Percentiles rank a stretch among this genome's conserved stretches.
These are phyloP conservation scores for Penicillium sp. DNA, from an alignment of 2,329 filamentous ascomycete species.

Conservation along the genomic window DNA sequence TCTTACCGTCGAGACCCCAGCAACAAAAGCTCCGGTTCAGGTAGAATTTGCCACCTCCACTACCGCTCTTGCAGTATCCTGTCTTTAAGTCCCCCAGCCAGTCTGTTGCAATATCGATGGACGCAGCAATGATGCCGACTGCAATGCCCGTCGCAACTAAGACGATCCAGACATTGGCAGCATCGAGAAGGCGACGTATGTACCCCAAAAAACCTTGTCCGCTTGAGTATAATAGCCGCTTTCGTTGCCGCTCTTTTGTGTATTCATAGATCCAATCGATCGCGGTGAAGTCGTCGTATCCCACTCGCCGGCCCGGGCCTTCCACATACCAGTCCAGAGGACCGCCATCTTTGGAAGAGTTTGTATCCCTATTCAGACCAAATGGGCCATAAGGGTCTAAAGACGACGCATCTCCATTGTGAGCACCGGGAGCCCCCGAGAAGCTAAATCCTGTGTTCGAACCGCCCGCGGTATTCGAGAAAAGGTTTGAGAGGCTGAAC, in stretches of 20 bases:
- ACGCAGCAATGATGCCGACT: slow-evolving; percentile 79
- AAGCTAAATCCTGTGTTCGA: slow-evolving; percentile 26
- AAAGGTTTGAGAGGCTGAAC: slow-evolving; percentile 42
- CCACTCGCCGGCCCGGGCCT: slow-evolving; percentile 82
- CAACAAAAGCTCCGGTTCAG: slow-evolving; percentile 91
- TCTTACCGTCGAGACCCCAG: slow-evolving; percentile 73
- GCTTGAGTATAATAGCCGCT: slow-evolving; percentile 70
- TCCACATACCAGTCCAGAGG: slow-evolving; percentile 80
- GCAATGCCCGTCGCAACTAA: slow-evolving; percentile 80
- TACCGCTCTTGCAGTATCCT: slow-evolving; percentile 75
- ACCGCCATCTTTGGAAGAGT: slow-evolving; percentile 41
- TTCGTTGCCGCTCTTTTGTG: slow-evolving; percentile 85
- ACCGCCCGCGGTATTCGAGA: slow-evolving; percentile 32
- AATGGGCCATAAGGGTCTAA: slow-evolving; percentile 22
- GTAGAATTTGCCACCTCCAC: slow-evolving; percentile 83
- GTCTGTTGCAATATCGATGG: slow-evolving; percentile 84
- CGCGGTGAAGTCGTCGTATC: slow-evolving; percentile 92
- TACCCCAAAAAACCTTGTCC: slow-evolving; percentile 70
- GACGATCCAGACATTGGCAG: slow-evolving; percentile 87
- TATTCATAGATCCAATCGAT: slow-evolving; percentile 99
- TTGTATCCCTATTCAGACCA: slow-evolving; percentile 25
- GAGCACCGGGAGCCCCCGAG: slow-evolving; percentile 27
- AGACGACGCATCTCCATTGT: slow-evolving; percentile 29
- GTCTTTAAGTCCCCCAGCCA: slow-evolving; percentile 93
- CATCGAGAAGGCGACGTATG: slow-evolving; percentile 70